Evolutionary conservation across 139 green algal genomes (phyloP), one percentile per base, ranked within the genome.

Genomic region (Parachlorella kessleri): DNA sequence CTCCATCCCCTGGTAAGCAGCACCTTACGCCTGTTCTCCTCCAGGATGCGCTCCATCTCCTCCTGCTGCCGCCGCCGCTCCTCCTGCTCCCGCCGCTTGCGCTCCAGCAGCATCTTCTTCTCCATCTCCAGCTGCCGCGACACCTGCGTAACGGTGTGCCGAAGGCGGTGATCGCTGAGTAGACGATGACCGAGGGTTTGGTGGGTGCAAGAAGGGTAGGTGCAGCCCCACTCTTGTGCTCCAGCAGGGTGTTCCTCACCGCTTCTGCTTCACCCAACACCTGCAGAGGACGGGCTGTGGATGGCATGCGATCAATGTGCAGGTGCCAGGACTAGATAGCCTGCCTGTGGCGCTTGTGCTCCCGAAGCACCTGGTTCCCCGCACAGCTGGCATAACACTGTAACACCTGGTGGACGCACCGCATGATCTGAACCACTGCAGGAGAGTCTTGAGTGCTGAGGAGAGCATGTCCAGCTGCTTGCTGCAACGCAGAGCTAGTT

Each of bases 1-100:
- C 67, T 35, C 65, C 23, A 3, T n/a, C 65, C 48, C 48, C 65
- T 33, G 40, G 3, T 33, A 35, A 24, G 2, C 67, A 55, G 28
- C 75, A 80, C 84, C 84, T 84, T 84, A 48, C 81, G 80, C 14
- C 73, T 55, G 55, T 88, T 88, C 53, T 88, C 84, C 54, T 77
- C 48, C 30, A 88, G 70, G 64, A 88, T 88, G 48, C 69, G 77
- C 36, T 84, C 74, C 48, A 88, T 84, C 69, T 88, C 84, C 26
- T 76, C 65, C 73, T 86, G 66, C 65, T 84, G 79, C 41, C 78
- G 77, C 38, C 38, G 53, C 35, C 81, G 72, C 54, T 88, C 84
- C 24, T 80, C 84, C 37, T 88, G 80, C 81, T 88, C 77, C 35
- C 71, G 72, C 14, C 84, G 76, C 70, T 88, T 88, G 23, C 66